Conservation (phyloP, 1,284 basidiomycete species). For the Omphalotus olearius region DNA sequence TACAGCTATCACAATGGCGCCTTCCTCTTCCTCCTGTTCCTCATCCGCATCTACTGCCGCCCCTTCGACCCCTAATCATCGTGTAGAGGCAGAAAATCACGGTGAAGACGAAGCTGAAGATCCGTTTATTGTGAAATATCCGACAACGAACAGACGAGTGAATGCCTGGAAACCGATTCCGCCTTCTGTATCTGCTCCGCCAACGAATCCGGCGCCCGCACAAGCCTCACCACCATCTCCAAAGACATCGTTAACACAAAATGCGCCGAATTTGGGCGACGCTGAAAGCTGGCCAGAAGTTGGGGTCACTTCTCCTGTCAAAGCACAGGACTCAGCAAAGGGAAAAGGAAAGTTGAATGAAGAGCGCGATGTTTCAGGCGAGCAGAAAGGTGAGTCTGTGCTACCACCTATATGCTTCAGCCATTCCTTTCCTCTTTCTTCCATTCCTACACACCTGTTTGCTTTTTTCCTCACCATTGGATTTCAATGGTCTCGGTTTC, state of each 20-base stretch:
- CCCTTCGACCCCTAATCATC: too few species aligned
- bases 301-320: neutral
- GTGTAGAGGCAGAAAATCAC: neutral
- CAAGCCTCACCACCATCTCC: too few species aligned
- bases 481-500: too few species aligned
- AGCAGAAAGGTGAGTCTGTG: neutral
- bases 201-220: too few species aligned
- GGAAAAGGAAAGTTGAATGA: conserved; percentile 3
- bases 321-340: neutral
- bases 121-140: conserved; percentile 1
- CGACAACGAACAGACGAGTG: too few species aligned
- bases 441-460: too few species aligned
- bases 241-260: too few species aligned
- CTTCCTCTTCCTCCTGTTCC: neutral
- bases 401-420: neutral
- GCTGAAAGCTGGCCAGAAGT: conserved; percentile 4
- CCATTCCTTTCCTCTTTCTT: neutral
- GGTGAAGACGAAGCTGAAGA: neutral
- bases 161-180: too few species aligned
- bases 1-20: neutral
- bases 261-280: neutral
- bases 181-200: too few species aligned
- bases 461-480: too few species aligned
- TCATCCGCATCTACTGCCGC: too few species aligned
- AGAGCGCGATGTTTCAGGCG: neutral